These are phyloP conservation scores for Monosporascus sp. DNA, from an alignment of 2,329 filamentous ascomycete genomes.

Conservation along the genomic window DNA sequence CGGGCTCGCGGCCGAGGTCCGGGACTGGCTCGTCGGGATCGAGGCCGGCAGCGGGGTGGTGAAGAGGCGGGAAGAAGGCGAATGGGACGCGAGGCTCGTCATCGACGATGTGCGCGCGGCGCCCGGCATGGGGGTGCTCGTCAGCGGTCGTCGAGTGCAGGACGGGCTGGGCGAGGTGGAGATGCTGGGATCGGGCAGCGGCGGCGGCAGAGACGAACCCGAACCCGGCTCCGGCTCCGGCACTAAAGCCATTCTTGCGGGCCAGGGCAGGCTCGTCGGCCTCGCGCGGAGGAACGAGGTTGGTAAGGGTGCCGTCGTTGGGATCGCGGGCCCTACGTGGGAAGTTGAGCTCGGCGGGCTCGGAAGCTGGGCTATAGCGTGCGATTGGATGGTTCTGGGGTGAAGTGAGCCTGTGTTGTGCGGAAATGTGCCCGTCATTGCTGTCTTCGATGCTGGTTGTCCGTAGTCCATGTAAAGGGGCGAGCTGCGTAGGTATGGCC, in stretches of 20 bases:
- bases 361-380: constrained; percentile 30
- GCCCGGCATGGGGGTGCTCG: constrained; percentile 22
- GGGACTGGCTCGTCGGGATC: constrained; percentile 39
- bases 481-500: too few relatives aligned
- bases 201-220: background rate
- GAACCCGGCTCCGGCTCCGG: background rate
- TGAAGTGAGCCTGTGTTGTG: constrained; percentile 1
- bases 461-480: too few relatives aligned
- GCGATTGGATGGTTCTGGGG: constrained; percentile 28
- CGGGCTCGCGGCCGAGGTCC: constrained; percentile 35
- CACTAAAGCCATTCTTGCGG: constrained; percentile 19
- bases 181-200: background rate
- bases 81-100: constrained; percentile 15
- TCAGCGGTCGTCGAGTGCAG: constrained; percentile 12
- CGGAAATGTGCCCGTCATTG: background rate
- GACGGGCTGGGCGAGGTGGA: background rate
- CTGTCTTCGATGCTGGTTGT: background rate
- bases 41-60: constrained; percentile 24
- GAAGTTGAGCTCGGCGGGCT: constrained; percentile 26
- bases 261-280: constrained; percentile 20
- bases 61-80: constrained; percentile 7
- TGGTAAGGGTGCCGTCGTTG: constrained; percentile 20
- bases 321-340: constrained; percentile 31
- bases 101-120: constrained; percentile 19
- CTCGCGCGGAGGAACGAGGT: constrained; percentile 22